phyloP scores from a whole-genome alignment of 352 stramenopile genomes.

The Thalassiosira livingstoniorum region DNA sequence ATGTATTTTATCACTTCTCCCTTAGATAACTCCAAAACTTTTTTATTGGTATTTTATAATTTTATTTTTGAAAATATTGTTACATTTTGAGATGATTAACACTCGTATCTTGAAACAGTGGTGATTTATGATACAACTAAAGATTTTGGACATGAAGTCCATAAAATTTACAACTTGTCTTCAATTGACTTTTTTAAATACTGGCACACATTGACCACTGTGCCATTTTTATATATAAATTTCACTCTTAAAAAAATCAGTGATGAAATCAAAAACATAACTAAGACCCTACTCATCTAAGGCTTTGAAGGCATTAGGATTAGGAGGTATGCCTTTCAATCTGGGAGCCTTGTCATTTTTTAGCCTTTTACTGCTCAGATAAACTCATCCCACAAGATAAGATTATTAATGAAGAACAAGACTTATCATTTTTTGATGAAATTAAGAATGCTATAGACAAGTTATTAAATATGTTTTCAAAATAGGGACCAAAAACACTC shows the following conservation, averaged over 20 bases:
- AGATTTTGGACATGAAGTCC: slow-evolving; percentile 24
- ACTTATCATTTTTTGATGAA: neutral
- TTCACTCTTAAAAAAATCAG: neutral
- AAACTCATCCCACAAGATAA: no score
- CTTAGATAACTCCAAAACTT: no score
- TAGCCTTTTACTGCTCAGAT: neutral
- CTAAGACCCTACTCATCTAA: slow-evolving; percentile 5
- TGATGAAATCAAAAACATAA: neutral
- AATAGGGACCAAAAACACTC: no score
- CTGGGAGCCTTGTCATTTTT: slow-evolving; percentile 11
- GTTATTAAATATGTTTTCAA: slow-evolving; percentile 8
- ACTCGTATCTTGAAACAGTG: slow-evolving; percentile 14
- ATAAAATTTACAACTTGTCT: slow-evolving; percentile 32
- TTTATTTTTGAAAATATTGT: no score
- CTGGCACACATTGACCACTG: neutral
- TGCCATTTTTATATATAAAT: slow-evolving; percentile 4
- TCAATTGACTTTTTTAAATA: slow-evolving; percentile 11
- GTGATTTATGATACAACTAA: slow-evolving; percentile 5
- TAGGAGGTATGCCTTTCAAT: neutral
- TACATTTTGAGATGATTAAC: no score
- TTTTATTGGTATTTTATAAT: no score
- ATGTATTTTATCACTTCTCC: no score
- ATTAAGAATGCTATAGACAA: neutral
- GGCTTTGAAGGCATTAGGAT: slow-evolving; percentile 11
- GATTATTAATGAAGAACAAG: no score